These are phyloP conservation scores for Cercospora citrullina DNA, from an alignment of 2,329 filamentous ascomycete genomes.

Conservation along the genomic window DNA sequence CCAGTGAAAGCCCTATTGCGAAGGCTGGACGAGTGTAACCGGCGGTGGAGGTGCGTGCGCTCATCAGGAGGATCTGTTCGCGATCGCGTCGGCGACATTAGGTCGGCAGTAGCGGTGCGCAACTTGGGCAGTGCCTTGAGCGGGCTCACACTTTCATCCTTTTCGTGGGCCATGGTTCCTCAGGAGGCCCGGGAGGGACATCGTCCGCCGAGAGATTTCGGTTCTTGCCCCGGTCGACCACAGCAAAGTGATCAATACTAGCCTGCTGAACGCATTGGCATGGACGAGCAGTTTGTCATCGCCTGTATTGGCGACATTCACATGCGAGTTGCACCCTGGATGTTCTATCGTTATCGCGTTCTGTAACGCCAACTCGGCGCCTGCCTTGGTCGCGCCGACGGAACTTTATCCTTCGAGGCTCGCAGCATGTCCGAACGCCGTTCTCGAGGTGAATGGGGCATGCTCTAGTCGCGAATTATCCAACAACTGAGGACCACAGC, in stretches of 20 bases:
- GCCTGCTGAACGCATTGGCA: background rate
- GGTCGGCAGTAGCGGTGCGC: constrained; percentile 19
- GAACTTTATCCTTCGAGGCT: background rate
- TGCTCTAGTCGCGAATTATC: background rate
- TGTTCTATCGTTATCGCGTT: background rate
- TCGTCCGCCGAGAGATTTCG: background rate
- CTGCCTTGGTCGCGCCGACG: background rate
- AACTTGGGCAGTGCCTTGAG: constrained; percentile 25
- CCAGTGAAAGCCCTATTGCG: constrained; percentile 27
- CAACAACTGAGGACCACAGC: background rate
- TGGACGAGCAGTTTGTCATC: background rate
- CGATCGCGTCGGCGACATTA: constrained; percentile 23
- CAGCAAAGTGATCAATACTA: background rate
- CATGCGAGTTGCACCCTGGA: background rate
- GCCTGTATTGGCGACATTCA: background rate
- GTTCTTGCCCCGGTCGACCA: background rate
- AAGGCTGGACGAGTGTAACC: constrained; percentile 27
- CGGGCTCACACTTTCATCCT: constrained; percentile 10
- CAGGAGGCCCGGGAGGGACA: background rate
- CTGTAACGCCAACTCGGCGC: background rate
- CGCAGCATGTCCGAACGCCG: background rate
- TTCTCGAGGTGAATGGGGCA: background rate
- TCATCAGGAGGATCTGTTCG: constrained; percentile 26
- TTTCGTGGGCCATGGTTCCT: constrained; percentile 5
- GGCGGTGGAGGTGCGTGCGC: constrained; percentile 24